Evolutionary conservation across 768 basidiomycete species (phyloP).

Genomic region (Termitomyces sp.): DNA sequence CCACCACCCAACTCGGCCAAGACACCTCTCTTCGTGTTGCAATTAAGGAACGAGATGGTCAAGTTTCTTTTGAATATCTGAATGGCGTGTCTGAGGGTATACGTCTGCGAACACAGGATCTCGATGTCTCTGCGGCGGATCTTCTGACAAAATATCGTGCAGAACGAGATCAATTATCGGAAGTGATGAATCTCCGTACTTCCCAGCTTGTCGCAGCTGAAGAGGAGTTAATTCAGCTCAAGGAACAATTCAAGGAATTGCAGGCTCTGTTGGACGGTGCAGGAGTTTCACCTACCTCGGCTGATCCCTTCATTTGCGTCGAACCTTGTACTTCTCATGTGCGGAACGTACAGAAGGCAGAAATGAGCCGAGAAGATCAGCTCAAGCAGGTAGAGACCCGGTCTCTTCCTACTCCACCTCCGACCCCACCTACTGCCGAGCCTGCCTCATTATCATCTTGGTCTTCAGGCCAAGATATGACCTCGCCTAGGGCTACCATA

Average conservation of each 20-base stretch:
- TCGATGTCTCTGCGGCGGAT: slow-evolving; percentile 3
- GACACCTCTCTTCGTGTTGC: slow-evolving; percentile 9
- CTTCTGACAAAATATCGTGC: slow-evolving; percentile 11
- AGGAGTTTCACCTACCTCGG: neutral
- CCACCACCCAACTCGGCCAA: slow-evolving; percentile 2
- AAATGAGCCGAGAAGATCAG: neutral
- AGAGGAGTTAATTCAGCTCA: slow-evolving; percentile 14
- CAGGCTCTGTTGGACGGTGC: neutral
- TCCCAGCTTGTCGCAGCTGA: slow-evolving; percentile 11
- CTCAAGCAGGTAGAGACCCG: neutral
- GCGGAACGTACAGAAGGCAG: neutral
- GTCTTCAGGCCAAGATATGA: neutral
- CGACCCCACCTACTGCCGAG: neutral
- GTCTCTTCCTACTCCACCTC: neutral
- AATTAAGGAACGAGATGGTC: slow-evolving; percentile 10
- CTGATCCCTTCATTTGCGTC: neutral
- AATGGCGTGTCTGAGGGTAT: slow-evolving; percentile 13
- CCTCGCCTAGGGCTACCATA: neutral
- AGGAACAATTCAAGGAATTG: slow-evolving; percentile 18
- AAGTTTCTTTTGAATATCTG: slow-evolving; percentile 9
- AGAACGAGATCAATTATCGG: slow-evolving; percentile 17
- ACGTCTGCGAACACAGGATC: slow-evolving; percentile 4
- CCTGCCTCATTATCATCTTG: neutral
- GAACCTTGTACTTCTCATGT: neutral
- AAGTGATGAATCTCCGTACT: slow-evolving; percentile 4